Evolutionary conservation across 176 grass and related monocot species (phyloP).

Genomic region (Otatea glauca): DNA sequence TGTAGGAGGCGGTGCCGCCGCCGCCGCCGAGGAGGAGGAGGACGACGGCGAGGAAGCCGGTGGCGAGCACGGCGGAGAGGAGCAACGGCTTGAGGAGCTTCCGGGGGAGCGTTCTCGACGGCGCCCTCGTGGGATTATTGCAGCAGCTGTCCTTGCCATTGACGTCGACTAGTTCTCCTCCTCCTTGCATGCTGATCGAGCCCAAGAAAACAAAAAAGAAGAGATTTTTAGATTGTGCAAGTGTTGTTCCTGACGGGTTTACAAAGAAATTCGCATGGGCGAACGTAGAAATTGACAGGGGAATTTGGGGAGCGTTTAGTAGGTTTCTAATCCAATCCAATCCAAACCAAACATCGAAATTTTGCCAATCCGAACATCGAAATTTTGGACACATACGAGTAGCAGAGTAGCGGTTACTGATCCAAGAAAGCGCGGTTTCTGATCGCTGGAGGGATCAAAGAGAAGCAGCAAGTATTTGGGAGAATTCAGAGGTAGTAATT

Average conservation of each 20-base stretch:
- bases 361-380: neutral
- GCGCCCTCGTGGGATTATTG: neutral
- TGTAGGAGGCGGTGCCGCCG: neutral
- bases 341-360: neutral
- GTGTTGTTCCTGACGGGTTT: neutral
- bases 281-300: neutral
- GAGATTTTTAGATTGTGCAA: neutral
- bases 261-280: too few relatives aligned
- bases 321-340: neutral
- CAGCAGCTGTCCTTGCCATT: conserved; percentile 27
- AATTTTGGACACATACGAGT: neutral
- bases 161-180: neutral
- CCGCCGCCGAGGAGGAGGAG: conserved; percentile 20
- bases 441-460: neutral
- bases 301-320: neutral
- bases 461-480: neutral
- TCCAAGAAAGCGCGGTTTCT: conserved; percentile 16
- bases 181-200: conserved; percentile 40
- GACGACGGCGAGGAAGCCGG: conserved; percentile 44
- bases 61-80: conserved; percentile 43
- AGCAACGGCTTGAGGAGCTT: conserved; percentile 49
- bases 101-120: conserved; percentile 33
- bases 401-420: neutral
- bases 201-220: neutral
- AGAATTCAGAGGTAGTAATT: neutral